Conservation (phyloP, 371 early-diverging fungal genomes). For the Sporodiniella umbellata region DNA sequence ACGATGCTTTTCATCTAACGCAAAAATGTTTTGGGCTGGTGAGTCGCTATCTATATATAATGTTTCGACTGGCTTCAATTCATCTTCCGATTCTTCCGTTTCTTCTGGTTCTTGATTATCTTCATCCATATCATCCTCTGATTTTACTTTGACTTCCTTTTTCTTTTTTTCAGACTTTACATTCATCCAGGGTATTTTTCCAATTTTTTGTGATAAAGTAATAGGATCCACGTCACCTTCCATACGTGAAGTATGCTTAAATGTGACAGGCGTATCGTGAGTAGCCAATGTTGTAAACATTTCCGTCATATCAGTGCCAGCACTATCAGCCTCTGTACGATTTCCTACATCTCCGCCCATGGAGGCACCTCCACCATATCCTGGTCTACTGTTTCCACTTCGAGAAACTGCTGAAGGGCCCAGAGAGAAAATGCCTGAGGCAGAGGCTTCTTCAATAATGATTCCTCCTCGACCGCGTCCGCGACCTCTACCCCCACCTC, state of each 20-base stretch:
- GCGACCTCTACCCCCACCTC: constrained; percentile 36
- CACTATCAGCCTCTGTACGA: constrained; percentile 21
- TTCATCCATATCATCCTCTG: constrained; percentile 5
- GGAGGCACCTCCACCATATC: constrained; percentile 27
- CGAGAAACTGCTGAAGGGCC: constrained; percentile 52
- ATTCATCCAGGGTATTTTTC: constrained; percentile 32
- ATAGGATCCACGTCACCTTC: constrained; percentile 43
- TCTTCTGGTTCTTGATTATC: background rate
- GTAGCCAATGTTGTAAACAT: constrained; percentile 20
- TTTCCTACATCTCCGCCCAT: constrained; percentile 30
- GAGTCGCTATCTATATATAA: constrained; percentile 42
- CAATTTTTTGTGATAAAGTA: constrained; percentile 21
- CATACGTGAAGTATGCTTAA: constrained; percentile 27
- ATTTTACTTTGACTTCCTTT: constrained; percentile 1
- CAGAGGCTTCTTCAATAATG: constrained; percentile 38
- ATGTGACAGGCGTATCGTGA: constrained; percentile 35
- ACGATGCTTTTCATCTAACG: constrained; percentile 26
- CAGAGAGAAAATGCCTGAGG: constrained; percentile 68
- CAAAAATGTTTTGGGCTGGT: constrained; percentile 44
- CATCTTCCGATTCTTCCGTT: constrained; percentile 7
- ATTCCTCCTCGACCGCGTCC: constrained; percentile 31
- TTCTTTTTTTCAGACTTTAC: constrained; percentile 11
- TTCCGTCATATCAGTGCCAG: constrained; percentile 29
- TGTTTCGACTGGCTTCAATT: background rate
- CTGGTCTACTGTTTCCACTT: constrained; percentile 8